Evolutionary conservation across 73 alveolate genomes (phyloP).

Genomic region (Symbiodinium pilosum): DNA sequence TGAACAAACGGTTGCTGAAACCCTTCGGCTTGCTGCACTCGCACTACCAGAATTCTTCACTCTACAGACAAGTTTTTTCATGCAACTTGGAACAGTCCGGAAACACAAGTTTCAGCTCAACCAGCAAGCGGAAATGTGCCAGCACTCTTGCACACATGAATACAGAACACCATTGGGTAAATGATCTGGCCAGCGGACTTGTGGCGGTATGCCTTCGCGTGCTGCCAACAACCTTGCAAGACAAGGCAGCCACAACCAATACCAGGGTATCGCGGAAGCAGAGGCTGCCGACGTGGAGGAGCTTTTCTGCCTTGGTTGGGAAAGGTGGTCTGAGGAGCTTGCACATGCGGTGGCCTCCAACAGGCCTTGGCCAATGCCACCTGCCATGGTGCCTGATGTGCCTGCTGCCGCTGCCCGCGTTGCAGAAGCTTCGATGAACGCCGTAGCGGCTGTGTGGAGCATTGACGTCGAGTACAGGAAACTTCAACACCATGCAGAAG

Average conservation of each 20-base stretch:
- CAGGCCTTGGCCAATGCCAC: constrained; percentile 91
- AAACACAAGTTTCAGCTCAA: too few species aligned
- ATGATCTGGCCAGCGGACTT: too few species aligned
- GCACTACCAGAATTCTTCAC: too few species aligned
- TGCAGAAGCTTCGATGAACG: constrained; percentile 30
- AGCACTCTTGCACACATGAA: too few species aligned
- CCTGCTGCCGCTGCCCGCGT: not conserved
- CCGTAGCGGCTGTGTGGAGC: constrained; percentile 68
- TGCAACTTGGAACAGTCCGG: too few species aligned
- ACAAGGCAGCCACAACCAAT: not conserved
- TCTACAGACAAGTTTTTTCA: too few species aligned
- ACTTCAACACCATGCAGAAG: constrained; percentile 30
- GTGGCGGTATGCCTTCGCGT: too few species aligned
- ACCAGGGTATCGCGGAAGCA: not conserved
- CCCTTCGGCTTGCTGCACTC: too few species aligned
- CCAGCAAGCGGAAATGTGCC: too few species aligned
- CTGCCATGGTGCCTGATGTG: not conserved
- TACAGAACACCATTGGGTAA: too few species aligned
- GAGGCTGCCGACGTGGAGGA: constrained; percentile 76
- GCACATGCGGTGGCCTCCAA: constrained; percentile 32
- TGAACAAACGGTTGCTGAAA: too few species aligned
- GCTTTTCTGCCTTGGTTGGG: constrained; percentile 72
- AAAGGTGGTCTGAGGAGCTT: constrained; percentile 70
- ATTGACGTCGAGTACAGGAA: constrained; percentile 64
- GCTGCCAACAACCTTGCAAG: too few species aligned